Conservation (phyloP, 176 grass and related monocot genomes). For the Oryza rufipogon region DNA sequence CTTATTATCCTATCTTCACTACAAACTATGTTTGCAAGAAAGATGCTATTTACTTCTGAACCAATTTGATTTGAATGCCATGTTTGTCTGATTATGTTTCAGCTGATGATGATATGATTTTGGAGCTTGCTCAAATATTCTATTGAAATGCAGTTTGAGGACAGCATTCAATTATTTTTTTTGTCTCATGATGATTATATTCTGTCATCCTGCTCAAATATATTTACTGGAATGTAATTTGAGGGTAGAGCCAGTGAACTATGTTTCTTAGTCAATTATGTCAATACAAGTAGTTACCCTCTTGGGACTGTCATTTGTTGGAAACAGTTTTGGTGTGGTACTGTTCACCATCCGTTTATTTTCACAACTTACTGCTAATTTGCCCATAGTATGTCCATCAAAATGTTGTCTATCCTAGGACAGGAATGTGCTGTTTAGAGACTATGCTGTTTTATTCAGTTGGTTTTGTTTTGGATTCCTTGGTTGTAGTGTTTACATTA, state of each 20-base stretch:
- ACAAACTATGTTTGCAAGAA: conserved; percentile 22
- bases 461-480: conserved; percentile 15
- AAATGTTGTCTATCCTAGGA: conserved; percentile 6
- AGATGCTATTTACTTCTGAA: background rate
- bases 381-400: background rate
- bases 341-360: background rate
- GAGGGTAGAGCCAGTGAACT: background rate
- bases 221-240: conserved; percentile 16
- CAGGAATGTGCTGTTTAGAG: conserved; percentile 16
- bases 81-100: conserved; percentile 14
- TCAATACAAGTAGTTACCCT: background rate
- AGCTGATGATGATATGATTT: background rate
- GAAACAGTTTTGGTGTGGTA: background rate
- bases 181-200: background rate
- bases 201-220: conserved; percentile 10
- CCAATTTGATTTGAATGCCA: conserved; percentile 10
- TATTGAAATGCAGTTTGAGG: background rate
- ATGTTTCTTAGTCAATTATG: conserved; percentile 9
- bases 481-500: background rate
- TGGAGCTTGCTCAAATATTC: background rate
- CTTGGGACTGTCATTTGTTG: background rate
- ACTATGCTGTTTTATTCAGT: conserved; percentile 1
- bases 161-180: background rate
- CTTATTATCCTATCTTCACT: conserved; percentile 7
- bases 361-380: background rate